Evolutionary conservation across 768 basidiomycete genomes (phyloP), one percentile per base, ranked within the genome.

Genomic region (Boletus barrowsii): DNA sequence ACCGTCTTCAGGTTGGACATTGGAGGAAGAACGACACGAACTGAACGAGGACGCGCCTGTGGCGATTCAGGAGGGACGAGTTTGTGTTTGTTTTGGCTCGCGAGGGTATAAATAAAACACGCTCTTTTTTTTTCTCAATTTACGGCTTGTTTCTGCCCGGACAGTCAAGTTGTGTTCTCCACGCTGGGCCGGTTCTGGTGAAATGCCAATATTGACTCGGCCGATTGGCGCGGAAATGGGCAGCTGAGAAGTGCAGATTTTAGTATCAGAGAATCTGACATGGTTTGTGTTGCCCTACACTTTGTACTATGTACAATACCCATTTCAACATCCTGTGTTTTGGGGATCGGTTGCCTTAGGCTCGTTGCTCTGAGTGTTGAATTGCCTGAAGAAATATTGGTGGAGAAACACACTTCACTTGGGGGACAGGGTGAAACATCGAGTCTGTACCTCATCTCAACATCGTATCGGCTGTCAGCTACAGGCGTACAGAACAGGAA

Each of bases 121-220:
- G n/a, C n/a, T 17, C 29, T 10, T 24, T 42, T 45, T 26, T 42
- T 26, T 20, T 7, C 9, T 22, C 56, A 42, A 39, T 55, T 56
- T 29, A 61, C 60, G 86, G 86, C 86, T 76, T 75, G 61, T 81
- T 86, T 88, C 86, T 87, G 86, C 86, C 85, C 85, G 86, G 79
- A 80, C 83, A 86, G 86, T 76, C 71, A 72, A 41, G 62, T 66
- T 41, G 73, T 71, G 70, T 74, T 74, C 70, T 75, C 80, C 70
- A 84, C 81, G 74, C 83, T 86, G 83, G 71, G 71, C 80, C 84
- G 86, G 86, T 88, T 88, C 86, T 88, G 86, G 83, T 86, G 83
- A 84, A 77, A 75, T 37, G 86, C 85, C 86, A 70, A 87, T 54
- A 88, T 51, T 48, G 56, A 84, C 47, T 71, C 73, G 81, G 71